These are phyloP conservation scores for Pholiota microspora DNA, from an alignment of 768 basidiomycete species.

Conservation along the genomic window DNA sequence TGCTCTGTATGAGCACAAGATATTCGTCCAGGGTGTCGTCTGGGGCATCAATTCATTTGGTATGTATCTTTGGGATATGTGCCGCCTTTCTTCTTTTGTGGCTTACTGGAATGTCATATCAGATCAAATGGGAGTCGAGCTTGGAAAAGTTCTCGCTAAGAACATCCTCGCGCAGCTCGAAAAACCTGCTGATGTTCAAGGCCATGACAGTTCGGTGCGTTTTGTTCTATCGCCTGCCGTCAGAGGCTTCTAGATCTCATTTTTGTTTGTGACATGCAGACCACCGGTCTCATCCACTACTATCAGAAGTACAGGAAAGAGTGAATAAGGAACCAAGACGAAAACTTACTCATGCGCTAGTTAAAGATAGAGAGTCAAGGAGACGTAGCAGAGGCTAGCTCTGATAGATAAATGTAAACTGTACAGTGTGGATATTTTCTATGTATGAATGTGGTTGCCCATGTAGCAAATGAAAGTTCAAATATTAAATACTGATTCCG, in stretches of 20 bases:
- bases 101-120: slow-evolving; percentile 6
- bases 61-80: slow-evolving; percentile 38
- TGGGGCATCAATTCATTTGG: slow-evolving; percentile 99
- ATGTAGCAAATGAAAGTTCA: too few relatives aligned
- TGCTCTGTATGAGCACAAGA: slow-evolving; percentile 97
- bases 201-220: slow-evolving; percentile 84
- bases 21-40: slow-evolving; percentile 94
- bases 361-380: background rate
- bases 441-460: background rate
- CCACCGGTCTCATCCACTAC: slow-evolving; percentile 94
- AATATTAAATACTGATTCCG: too few relatives aligned
- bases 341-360: too few relatives aligned
- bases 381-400: too few relatives aligned
- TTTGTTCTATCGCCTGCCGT: background rate
- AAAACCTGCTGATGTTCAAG: slow-evolving; percentile 73
- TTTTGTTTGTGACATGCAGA: slow-evolving; percentile 44
- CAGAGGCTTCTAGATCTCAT: slow-evolving; percentile 20
- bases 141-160: slow-evolving; percentile 97
- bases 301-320: slow-evolving; percentile 89
- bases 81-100: background rate
- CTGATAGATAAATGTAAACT: background rate
- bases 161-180: slow-evolving; percentile 87
- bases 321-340: slow-evolving; percentile 33
- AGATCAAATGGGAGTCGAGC: slow-evolving; percentile 99
- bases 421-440: background rate